Evolutionary conservation across 1,139 yeast species (phyloP).

Genomic region (Candida sanyaensis): DNA sequence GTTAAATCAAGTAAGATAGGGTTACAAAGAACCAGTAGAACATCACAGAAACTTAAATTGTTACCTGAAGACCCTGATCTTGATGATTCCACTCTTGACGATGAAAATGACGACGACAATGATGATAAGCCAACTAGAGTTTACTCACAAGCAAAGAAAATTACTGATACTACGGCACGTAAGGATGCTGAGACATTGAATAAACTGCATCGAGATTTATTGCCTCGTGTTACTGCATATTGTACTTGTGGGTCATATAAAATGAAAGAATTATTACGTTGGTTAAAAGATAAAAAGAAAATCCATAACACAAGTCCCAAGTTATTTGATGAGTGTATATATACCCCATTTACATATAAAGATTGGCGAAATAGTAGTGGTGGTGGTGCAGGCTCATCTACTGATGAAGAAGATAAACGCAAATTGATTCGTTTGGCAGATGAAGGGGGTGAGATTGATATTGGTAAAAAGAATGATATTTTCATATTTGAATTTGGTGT

Average conservation of each 20-base stretch:
- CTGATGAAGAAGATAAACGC: conserved; percentile 28
- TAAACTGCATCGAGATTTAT: conserved; percentile 78
- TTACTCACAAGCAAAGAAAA: conserved; percentile 79
- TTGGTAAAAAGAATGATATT: conserved; percentile 75
- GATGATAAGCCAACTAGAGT: conserved; percentile 37
- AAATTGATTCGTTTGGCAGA: conserved; percentile 75
- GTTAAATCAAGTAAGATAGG: conserved; percentile 56
- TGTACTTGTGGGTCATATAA: conserved; percentile 93
- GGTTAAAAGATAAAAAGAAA: conserved; percentile 80
- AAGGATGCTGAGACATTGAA: conserved; percentile 94
- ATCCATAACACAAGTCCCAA: conserved; percentile 80
- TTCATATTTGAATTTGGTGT: conserved; percentile 95
- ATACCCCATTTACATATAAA: conserved; percentile 84
- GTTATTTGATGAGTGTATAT: conserved; percentile 88
- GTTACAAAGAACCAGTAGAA: conserved; percentile 85
- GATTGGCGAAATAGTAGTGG: conserved; percentile 65
- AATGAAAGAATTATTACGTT: conserved; percentile 82
- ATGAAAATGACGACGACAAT: conserved; percentile 26
- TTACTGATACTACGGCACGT: conserved; percentile 89
- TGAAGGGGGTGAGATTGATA: conserved; percentile 93
- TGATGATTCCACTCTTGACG: conserved; percentile 14
- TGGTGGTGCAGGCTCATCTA: conserved; percentile 19
- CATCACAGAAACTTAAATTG: conserved; percentile 82
- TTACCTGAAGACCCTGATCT: conserved; percentile 70
- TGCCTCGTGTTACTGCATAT: conserved; percentile 92